Evolutionary conservation across 2,329 filamentous ascomycete genomes (phyloP).

Genomic region (Diatrype stigma): DNA sequence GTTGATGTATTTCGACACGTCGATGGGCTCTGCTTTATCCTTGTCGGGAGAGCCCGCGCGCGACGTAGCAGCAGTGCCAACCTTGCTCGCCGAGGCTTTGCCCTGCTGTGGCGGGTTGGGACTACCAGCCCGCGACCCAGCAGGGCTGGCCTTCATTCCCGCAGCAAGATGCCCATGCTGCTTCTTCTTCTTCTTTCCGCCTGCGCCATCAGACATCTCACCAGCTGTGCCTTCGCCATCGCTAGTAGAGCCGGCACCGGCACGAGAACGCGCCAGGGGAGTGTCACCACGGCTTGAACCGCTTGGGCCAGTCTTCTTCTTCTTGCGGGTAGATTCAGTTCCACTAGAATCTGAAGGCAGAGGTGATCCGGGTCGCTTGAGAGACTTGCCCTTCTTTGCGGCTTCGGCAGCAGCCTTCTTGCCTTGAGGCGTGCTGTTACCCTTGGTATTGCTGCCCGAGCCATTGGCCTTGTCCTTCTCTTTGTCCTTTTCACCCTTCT

Average conservation of each 20-base stretch:
- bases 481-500: slow-evolving; percentile 56
- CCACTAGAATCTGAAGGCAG: slow-evolving; percentile 87
- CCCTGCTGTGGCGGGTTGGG: slow-evolving; percentile 44
- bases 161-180: slow-evolving; percentile 37
- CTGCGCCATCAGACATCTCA: slow-evolving; percentile 58
- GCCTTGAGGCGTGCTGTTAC: slow-evolving; percentile 53
- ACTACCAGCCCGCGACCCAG: slow-evolving; percentile 58
- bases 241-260: slow-evolving; percentile 58
- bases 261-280: slow-evolving; percentile 44
- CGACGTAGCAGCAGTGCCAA: slow-evolving; percentile 9
- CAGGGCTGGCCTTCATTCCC: slow-evolving; percentile 47
- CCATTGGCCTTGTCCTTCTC: slow-evolving; percentile 48
- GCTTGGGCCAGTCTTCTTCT: slow-evolving; percentile 55
- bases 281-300: slow-evolving; percentile 53
- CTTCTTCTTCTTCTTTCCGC: slow-evolving; percentile 53
- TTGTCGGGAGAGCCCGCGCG: slow-evolving; percentile 31
- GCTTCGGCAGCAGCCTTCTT: slow-evolving; percentile 44
- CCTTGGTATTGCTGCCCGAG: slow-evolving; percentile 60
- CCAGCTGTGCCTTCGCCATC: slow-evolving; percentile 70
- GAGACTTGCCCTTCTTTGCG: slow-evolving; percentile 54
- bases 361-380: slow-evolving; percentile 84
- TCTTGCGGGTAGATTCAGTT: slow-evolving; percentile 80
- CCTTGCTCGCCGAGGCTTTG: slow-evolving; percentile 18
- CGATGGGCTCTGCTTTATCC: not conserved
- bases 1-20: slow-evolving; percentile 9